phyloP scores from a whole-genome alignment of 768 basidiomycete genomes.

The Roridomyces roridus region DNA sequence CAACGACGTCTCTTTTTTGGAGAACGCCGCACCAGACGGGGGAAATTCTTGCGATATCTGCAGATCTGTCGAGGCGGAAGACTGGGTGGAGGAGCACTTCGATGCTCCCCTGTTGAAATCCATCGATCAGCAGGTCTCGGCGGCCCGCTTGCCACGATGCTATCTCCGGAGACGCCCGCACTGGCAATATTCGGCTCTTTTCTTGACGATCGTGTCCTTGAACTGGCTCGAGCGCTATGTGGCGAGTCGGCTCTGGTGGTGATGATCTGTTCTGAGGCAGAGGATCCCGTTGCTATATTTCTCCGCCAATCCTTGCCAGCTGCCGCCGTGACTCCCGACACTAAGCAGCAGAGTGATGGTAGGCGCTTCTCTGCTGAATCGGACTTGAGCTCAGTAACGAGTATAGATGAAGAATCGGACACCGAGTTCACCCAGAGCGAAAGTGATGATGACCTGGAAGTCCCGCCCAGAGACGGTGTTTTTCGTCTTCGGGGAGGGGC shows the following conservation, averaged over 20 bases:
- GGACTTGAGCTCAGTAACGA: too few relatives aligned
- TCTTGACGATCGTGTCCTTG: neutral
- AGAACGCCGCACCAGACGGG: neutral
- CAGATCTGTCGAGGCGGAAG: neutral
- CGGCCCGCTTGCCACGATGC: neutral
- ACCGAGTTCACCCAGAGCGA: too few relatives aligned
- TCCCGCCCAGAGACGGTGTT: neutral
- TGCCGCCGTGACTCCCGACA: too few relatives aligned
- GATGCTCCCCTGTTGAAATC: neutral
- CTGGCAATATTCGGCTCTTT: constrained; percentile 1
- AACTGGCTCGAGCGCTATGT: neutral
- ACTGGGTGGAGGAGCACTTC: neutral
- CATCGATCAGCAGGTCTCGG: neutral
- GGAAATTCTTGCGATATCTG: neutral
- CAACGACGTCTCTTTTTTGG: neutral
- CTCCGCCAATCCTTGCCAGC: too few relatives aligned
- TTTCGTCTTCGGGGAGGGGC: constrained; percentile 6
- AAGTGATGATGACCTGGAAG: too few relatives aligned
- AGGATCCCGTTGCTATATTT: neutral
- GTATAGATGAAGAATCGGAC: too few relatives aligned
- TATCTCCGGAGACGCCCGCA: neutral
- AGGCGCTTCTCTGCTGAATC: too few relatives aligned
- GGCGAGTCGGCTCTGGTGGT: neutral
- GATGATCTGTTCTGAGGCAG: neutral
- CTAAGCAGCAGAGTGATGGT: too few relatives aligned